A percentile compares a stretch with the other conserved stretches of the same genome.
These are phyloP conservation scores for Biancaea sappan DNA, from an alignment of 306 rosid genomes.

Conservation along the genomic window DNA sequence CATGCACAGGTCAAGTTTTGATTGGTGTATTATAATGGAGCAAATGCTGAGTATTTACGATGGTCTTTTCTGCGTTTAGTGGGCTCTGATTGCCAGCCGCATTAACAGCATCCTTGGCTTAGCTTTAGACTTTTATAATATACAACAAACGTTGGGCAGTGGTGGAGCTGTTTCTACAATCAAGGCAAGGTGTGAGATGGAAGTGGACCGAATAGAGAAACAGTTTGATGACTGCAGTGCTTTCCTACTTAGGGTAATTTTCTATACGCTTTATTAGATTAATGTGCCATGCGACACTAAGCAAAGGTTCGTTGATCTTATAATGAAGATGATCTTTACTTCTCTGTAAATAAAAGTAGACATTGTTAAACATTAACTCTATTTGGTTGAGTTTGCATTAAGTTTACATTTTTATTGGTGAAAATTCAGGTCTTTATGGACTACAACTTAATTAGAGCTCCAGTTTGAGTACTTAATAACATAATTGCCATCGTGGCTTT, in stretches of 20 bases:
- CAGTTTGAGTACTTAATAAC: slow-evolving; percentile 10
- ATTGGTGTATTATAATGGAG: slow-evolving; percentile 22
- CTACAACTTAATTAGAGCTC: not conserved
- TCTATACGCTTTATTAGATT: slow-evolving; percentile 17
- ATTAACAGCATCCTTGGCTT: slow-evolving; percentile 87
- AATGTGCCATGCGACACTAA: not conserved
- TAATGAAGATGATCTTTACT: slow-evolving; percentile 5
- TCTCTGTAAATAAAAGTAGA: not conserved
- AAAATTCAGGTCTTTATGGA: not conserved
- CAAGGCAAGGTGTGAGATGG: slow-evolving; percentile 94
- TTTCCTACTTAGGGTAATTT: slow-evolving; percentile 85
- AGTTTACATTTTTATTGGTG: not conserved
- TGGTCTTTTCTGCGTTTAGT: slow-evolving; percentile 51
- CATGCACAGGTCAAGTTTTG: slow-evolving; percentile 32
- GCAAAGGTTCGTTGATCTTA: not conserved
- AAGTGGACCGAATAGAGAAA: slow-evolving; percentile 89
- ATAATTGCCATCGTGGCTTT: slow-evolving; percentile 28
- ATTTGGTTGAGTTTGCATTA: not conserved
- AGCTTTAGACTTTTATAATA: slow-evolving; percentile 85
- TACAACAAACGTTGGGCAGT: slow-evolving; percentile 75
- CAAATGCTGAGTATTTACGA: slow-evolving; percentile 39
- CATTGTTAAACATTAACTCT: not conserved
- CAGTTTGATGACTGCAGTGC: slow-evolving; percentile 96
- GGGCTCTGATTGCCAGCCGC: slow-evolving; percentile 97
- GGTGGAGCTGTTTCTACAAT: slow-evolving; percentile 91